A percentile compares a stretch with the other conserved stretches of the same genome.
Conservation (phyloP, 441 rosid species). For the Euphorbia corollata region DNA sequence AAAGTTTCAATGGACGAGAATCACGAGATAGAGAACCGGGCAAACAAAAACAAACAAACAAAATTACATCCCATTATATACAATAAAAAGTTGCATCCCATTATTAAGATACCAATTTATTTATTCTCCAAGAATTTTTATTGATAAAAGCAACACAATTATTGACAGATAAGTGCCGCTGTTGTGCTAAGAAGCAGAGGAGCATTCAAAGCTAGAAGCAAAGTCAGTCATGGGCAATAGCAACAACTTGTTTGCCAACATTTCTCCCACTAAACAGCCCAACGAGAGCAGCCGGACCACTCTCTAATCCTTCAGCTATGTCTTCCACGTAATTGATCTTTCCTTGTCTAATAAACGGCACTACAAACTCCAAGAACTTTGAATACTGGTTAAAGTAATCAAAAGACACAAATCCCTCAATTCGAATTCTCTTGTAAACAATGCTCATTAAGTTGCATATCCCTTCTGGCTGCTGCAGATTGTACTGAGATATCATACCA, state of each 20-base stretch:
- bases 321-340: slow-evolving; percentile 29
- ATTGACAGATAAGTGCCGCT: too few relatives aligned
- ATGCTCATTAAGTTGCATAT: slow-evolving; percentile 27
- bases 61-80: too few relatives aligned
- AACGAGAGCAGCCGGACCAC: slow-evolving; percentile 25
- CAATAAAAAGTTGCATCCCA: too few relatives aligned
- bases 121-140: too few relatives aligned
- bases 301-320: slow-evolving; percentile 29
- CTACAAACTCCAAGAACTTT: slow-evolving; percentile 24
- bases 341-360: slow-evolving; percentile 28
- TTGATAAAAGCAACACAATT: too few relatives aligned
- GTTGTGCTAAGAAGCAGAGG: background rate
- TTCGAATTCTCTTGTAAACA: slow-evolving; percentile 26
- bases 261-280: slow-evolving; percentile 34
- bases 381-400: slow-evolving; percentile 31
- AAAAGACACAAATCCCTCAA: slow-evolving; percentile 34
- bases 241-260: slow-evolving; percentile 31
- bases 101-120: too few relatives aligned
- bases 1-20: too few relatives aligned
- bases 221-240: slow-evolving; percentile 19
- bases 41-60: too few relatives aligned
- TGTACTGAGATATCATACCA: slow-evolving; percentile 63
- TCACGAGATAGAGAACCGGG: too few relatives aligned
- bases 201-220: background rate
- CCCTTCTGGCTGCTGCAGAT: slow-evolving; percentile 34